Conservation (phyloP, 768 basidiomycete genomes). For the Naganishia vishniacii region DNA sequence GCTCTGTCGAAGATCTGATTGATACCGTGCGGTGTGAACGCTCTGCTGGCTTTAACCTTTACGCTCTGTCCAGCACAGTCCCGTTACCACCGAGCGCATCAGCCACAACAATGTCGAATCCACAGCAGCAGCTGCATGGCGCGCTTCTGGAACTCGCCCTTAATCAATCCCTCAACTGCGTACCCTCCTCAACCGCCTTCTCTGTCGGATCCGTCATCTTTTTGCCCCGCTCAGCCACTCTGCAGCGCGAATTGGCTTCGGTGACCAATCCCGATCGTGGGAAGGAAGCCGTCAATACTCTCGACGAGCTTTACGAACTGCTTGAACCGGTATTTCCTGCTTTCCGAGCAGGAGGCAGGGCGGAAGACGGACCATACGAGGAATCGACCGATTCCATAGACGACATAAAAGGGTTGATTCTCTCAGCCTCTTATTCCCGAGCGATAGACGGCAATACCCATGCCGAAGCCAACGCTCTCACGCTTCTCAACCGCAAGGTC, state of each 20-base stretch:
- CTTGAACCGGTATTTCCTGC: conserved; percentile 32
- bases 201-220: conserved; percentile 45
- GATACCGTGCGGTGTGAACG: too few relatives aligned
- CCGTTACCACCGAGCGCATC: too few relatives aligned
- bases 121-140: conserved; percentile 27
- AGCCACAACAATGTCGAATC: background rate
- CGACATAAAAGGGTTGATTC: conserved; percentile 50
- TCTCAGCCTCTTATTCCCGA: conserved; percentile 80
- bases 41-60: too few relatives aligned
- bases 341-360: conserved; percentile 23
- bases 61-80: too few relatives aligned
- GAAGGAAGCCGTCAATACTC: background rate
- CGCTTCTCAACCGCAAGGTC: conserved; percentile 58
- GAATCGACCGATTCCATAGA: background rate
- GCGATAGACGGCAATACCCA: conserved; percentile 90
- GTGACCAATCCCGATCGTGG: background rate
- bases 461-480: conserved; percentile 88
- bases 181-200: conserved; percentile 42
- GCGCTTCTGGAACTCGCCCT: conserved; percentile 42
- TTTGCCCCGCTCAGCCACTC: conserved; percentile 31
- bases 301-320: conserved; percentile 18
- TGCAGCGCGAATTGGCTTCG: background rate
- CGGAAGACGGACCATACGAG: background rate
- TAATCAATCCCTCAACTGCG: conserved; percentile 36
- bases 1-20: too few relatives aligned